Evolutionary conservation across 2,329 filamentous ascomycete species (phyloP), one percentile per base, ranked within the genome.

Genomic region (Verticillium nubilum): DNA sequence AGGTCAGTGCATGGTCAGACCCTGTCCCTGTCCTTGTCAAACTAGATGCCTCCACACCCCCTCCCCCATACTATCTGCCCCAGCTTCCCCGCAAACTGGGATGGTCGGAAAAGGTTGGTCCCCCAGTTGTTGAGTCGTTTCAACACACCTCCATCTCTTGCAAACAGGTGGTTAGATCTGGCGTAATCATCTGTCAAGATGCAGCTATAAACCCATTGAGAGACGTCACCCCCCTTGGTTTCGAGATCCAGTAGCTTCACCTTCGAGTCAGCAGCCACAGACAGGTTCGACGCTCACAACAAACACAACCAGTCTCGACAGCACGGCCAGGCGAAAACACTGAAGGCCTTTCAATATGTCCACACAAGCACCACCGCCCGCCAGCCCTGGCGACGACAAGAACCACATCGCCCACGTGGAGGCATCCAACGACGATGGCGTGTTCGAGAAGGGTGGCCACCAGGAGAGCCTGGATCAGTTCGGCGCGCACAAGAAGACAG

Each of bases 401-500:
- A 56, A 56, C 25, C 35, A 56, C 23, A 56, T 56, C 54, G 5
- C 33, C 15, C 54, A 56, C 25, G 33, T 56, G 23, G 54, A 56
- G 31, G 54, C 54, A 12, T 60, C 58, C 3, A 35, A 37, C 27
- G 56, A 62, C 23, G 58, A 62, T 53, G 60, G 58, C 9, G 58
- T 57, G 4, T 52, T 63, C 1, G 61, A 62, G 62, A 63, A 63
- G 54, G 56, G 58, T 26, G 55, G 56, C n/a, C 33, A 19, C 15
- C 25, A 58, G 15, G 65, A 65, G n/a, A 66, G 65, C 19, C 58
- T 64, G 10, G 74, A 76, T 58, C 73, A 76, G 64, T 75, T 72
- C 7, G 74, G 74, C 27, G 73, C 74, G 5, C 67, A 70, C 57
- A 70, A 70, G 57, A 76, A 76, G 65, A 74, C 73, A 3, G 73